Evolutionary conservation across 495 filamentous ascomycete genomes (phyloP), one percentile per base, ranked within the genome.

Genomic region (Annulohypoxylon moriforme): DNA sequence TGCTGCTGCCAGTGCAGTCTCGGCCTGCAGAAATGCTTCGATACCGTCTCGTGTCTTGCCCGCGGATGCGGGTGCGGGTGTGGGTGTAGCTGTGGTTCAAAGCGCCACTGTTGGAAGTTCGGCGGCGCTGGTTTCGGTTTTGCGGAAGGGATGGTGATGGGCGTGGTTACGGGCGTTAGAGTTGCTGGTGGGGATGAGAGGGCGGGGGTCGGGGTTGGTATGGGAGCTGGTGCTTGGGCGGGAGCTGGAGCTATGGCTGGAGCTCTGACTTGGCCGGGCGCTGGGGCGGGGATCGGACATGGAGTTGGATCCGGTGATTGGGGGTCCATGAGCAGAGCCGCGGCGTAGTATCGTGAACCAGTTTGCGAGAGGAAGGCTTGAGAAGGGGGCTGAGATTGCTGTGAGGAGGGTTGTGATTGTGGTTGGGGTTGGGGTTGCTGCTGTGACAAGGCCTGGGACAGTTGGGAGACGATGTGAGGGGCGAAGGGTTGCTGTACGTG

Each of bases 91-190:
- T 33, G 44, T 9, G 68, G 68, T n/a, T 61, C 56, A 40, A 61
- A 71, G 0, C 68, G 61, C 68, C 68, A 71, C 16, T 66, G 61
- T 31, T 71, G 68, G 9, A 71, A 58, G 1, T 38, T 53, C 2
- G 33, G 44, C 6, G 53, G 55, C 29, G 60, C 58, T 8, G 58
- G 16, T 3, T 24, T 24, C 20, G 46, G n/a, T 9, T 6, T 22
- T 6, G 42, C 4, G 1, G 42, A 6, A 5, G 42, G 42, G 42
- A 47, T 47, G 16, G 42, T 18, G 22, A 50, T 13, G 46, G 22
- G 46, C 22, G 20, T 22, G 27, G 6, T 29, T n/a, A n/a, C n/a
- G n/a, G 2, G 33, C 9, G 33, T 10, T 36, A 1, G 33, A 8
- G 33, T 8, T 36, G 33, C 9, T 10, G 33, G 33, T 36, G n/a